Evolutionary conservation across 345 rosid species (phyloP).

Genomic region (Eutrema heterophyllum): DNA sequence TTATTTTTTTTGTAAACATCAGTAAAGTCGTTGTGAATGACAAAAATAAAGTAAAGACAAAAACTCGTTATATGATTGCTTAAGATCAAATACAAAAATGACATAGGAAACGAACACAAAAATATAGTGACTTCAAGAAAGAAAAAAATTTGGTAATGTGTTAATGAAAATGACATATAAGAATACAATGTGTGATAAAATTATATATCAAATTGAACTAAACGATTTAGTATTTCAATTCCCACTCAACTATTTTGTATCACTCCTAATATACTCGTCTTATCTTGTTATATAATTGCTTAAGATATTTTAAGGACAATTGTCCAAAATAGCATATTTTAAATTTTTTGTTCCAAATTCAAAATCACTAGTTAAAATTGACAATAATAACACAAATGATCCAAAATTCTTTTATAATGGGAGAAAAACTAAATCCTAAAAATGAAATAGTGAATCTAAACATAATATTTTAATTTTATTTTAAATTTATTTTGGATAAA

Average conservation of each 20-base stretch:
- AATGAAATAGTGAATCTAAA: no score
- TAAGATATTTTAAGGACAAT: neutral
- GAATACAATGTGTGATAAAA: neutral
- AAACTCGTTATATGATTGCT: neutral
- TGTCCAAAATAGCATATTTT: no score
- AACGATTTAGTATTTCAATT: neutral
- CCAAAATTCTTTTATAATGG: no score
- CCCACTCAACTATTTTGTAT: neutral
- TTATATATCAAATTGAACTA: neutral
- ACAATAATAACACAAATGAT: no score
- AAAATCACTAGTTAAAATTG: no score
- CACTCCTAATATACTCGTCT: slow-evolving; percentile 9
- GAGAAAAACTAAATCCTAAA: no score
- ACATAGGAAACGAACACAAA: no score
- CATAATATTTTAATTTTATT: no score
- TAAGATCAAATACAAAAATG: neutral
- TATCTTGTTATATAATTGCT: slow-evolving; percentile 8
- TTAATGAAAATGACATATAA: neutral
- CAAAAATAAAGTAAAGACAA: neutral
- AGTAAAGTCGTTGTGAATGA: neutral
- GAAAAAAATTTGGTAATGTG: neutral
- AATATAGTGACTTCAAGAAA: neutral
- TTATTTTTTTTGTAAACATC: neutral
- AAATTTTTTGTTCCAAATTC: no score
- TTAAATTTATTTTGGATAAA: no score